Conservation (phyloP, 139 green algal species). For the Coccomyxa sp. region DNA sequence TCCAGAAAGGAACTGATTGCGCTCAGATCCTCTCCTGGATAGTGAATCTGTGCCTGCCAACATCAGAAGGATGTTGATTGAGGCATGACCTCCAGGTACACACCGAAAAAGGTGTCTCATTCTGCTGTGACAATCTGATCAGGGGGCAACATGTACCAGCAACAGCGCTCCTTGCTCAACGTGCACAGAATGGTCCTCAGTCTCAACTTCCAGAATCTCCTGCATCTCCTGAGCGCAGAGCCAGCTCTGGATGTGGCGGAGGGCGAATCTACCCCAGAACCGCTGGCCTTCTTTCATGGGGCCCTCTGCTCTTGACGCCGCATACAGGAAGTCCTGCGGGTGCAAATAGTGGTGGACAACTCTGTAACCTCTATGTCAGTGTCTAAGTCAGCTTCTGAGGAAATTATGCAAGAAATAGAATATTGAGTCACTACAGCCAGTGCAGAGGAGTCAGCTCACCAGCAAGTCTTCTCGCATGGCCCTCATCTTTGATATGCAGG, state of each 20-base stretch:
- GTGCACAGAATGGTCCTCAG: neutral
- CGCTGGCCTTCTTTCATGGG: neutral
- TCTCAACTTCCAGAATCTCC: neutral
- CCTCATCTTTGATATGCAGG: neutral
- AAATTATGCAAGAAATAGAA: neutral
- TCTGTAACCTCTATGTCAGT: too few relatives aligned
- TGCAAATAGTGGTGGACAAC: neutral
- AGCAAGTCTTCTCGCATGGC: neutral
- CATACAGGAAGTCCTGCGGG: neutral
- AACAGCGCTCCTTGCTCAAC: neutral
- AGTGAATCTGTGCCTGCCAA: conserved; percentile 25
- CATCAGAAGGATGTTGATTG: neutral
- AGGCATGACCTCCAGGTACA: neutral
- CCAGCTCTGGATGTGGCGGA: neutral
- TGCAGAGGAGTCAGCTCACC: neutral
- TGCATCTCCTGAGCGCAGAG: neutral
- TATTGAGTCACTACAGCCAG: neutral
- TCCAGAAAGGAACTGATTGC: neutral
- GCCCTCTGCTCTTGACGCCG: neutral
- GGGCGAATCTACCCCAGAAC: neutral
- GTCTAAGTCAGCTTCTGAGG: neutral
- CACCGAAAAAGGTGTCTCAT: neutral
- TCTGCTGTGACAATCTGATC: neutral
- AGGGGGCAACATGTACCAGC: neutral
- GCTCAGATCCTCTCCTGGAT: conserved; percentile 11